These are phyloP conservation scores for Populus hybrid DNA, from an alignment of 441 rosid genomes.

Conservation along the genomic window DNA sequence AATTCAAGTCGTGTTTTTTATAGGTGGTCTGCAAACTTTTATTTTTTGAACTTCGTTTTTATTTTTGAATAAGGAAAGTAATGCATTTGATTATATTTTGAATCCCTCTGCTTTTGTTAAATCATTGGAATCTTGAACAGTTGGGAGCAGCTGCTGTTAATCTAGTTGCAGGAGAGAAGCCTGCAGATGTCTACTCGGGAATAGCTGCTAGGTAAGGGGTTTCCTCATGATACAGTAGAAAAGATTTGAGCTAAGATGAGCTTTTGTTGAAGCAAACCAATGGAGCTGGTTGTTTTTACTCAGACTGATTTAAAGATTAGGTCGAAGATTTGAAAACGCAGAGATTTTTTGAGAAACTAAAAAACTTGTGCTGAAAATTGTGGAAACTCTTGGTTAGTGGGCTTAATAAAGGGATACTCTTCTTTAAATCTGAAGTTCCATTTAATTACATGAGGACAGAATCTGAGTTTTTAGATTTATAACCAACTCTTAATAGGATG, in stretches of 20 bases:
- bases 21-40: neutral
- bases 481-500: no score
- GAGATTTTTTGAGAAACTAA: neutral
- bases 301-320: neutral
- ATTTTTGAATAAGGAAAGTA: neutral
- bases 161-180: slow-evolving; percentile 84
- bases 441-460: no score
- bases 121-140: slow-evolving; percentile 40
- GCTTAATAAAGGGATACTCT: no score
- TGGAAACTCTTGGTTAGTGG: no score
- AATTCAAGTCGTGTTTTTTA: neutral
- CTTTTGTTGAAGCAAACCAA: neutral
- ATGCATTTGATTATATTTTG: neutral
- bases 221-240: neutral
- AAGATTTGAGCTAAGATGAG: no score
- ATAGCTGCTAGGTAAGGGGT: slow-evolving; percentile 79
- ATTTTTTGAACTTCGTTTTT: neutral
- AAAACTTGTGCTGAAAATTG: neutral
- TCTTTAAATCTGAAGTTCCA: no score
- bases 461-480: no score
- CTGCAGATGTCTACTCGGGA: slow-evolving; percentile 95
- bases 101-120: neutral
- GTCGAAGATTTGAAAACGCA: neutral
- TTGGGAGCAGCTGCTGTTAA: slow-evolving; percentile 93
- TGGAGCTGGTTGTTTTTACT: neutral